Percentiles rank a stretch among this genome's conserved stretches.
Evolutionary conservation across 2,329 filamentous ascomycete genomes (phyloP).

Genomic region (Paecilomyces fulvus): DNA sequence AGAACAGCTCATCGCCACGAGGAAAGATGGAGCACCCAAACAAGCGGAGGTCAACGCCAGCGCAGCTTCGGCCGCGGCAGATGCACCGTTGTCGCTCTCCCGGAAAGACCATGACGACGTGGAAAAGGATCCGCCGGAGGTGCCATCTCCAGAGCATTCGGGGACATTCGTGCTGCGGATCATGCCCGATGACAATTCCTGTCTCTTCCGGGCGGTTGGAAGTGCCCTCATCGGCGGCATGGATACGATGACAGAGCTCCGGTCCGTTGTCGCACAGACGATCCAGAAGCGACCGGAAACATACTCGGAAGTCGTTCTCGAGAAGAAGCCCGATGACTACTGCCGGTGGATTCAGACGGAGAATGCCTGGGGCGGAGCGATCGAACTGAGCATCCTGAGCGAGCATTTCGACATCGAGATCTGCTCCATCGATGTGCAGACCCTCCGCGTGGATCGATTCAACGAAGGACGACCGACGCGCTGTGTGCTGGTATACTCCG

Average conservation of each 20-base stretch:
- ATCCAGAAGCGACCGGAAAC: conserved; percentile 65
- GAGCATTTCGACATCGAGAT: conserved; percentile 81
- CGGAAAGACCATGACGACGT: conserved; percentile 33
- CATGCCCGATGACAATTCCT: conserved; percentile 95
- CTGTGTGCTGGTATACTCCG: conserved; percentile 79
- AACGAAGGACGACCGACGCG: conserved; percentile 63
- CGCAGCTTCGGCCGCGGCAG: conserved; percentile 5
- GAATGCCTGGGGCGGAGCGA: conserved; percentile 83
- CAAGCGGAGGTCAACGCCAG: conserved; percentile 6
- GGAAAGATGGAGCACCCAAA: conserved; percentile 26
- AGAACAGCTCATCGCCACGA: conserved; percentile 58
- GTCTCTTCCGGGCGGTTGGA: conserved; percentile 83
- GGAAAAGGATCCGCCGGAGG: conserved; percentile 53
- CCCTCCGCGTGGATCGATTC: conserved; percentile 61
- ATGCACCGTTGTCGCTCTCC: conserved; percentile 25
- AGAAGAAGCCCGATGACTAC: conserved; percentile 64
- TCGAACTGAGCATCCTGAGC: conserved; percentile 78
- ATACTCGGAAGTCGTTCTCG: conserved; percentile 70
- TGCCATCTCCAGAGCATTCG: conserved; percentile 47
- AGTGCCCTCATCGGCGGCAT: conserved; percentile 63
- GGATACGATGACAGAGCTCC: conserved; percentile 62
- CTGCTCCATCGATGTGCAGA: conserved; percentile 71
- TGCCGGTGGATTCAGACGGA: conserved; percentile 71
- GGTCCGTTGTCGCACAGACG: conserved; percentile 66
- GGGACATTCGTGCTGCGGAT: conserved; percentile 67